These are phyloP conservation scores for Podaxis mareebaensis DNA, from an alignment of 768 basidiomycete species.

Conservation along the genomic window DNA sequence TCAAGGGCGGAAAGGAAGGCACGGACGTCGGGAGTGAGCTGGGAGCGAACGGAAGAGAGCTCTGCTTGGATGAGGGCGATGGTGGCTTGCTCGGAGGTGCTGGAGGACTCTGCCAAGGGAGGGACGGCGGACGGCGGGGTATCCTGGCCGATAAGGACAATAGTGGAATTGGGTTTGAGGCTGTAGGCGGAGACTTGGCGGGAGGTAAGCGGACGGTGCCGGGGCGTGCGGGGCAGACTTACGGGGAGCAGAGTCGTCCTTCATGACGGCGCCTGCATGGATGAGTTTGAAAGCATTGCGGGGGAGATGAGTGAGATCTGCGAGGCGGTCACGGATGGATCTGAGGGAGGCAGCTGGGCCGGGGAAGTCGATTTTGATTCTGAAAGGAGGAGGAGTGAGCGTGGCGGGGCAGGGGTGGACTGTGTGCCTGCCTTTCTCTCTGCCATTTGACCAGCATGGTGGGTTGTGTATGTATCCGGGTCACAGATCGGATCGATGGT, in stretches of 20 bases:
- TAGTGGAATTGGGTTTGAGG: conserved; percentile 64
- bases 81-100: conserved; percentile 49
- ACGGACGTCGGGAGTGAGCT: conserved; percentile 58
- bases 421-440: conserved; percentile 26
- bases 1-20: conserved; percentile 43
- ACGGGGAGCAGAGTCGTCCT: conserved; percentile 73
- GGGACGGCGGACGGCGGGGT: conserved; percentile 28
- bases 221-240: conserved; percentile 24
- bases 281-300: conserved; percentile 79
- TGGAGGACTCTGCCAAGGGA: conserved; percentile 18
- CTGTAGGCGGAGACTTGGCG: conserved; percentile 70
- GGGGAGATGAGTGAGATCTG: conserved; percentile 75
- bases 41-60: conserved; percentile 48
- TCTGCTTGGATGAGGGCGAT: conserved; percentile 58
- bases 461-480: background rate
- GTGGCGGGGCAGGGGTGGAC: background rate
- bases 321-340: conserved; percentile 59
- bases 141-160: conserved; percentile 61
- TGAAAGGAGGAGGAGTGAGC: conserved; percentile 14
- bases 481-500: conserved; percentile 9
- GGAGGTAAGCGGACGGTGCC: conserved; percentile 16
- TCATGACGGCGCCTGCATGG: conserved; percentile 88
- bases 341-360: conserved; percentile 59
- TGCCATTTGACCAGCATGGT: conserved; percentile 41
- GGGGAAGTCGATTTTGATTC: conserved; percentile 50